A percentile compares a stretch with the other conserved stretches of the same genome.
These are phyloP conservation scores for Sphaceloma murrayae DNA, from an alignment of 2,329 filamentous ascomycete species.

Conservation along the genomic window DNA sequence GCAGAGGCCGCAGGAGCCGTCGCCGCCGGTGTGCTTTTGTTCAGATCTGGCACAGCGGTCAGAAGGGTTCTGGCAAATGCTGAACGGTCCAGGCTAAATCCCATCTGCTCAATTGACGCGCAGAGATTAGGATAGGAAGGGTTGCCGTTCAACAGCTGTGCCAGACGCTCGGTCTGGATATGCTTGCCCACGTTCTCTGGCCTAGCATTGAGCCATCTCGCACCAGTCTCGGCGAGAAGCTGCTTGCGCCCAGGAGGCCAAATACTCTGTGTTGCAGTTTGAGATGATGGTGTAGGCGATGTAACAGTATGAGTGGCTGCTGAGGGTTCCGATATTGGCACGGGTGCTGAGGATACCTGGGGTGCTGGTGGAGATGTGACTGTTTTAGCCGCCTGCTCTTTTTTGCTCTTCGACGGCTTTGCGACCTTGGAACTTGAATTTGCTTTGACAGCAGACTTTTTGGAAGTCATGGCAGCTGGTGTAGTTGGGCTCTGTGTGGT, in stretches of 20 bases:
- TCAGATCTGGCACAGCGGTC: constrained; percentile 36
- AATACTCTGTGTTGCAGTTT: background rate
- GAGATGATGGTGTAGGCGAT: background rate
- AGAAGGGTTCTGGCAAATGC: constrained; percentile 45
- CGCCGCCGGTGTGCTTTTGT: no score
- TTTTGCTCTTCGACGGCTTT: background rate
- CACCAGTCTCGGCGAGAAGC: constrained; percentile 42
- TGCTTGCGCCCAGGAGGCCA: constrained; percentile 46
- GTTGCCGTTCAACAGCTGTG: constrained; percentile 42
- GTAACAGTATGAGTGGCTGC: background rate
- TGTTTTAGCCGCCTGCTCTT: background rate
- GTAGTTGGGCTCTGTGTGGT: background rate
- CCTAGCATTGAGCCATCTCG: constrained; percentile 37
- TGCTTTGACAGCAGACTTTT: background rate
- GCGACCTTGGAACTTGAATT: background rate
- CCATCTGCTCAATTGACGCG: constrained; percentile 42
- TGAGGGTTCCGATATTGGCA: background rate
- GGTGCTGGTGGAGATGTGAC: background rate
- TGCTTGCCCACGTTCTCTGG: constrained; percentile 35
- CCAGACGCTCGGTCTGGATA: constrained; percentile 34
- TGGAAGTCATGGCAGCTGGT: background rate
- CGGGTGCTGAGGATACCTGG: background rate
- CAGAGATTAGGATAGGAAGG: constrained; percentile 49
- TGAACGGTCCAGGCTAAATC: constrained; percentile 43
- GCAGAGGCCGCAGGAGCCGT: no score